A percentile compares a stretch with the other conserved stretches of the same genome.
phyloP scores from a whole-genome alignment of 176 grass and related monocot genomes.

The Poa pratensis region DNA sequence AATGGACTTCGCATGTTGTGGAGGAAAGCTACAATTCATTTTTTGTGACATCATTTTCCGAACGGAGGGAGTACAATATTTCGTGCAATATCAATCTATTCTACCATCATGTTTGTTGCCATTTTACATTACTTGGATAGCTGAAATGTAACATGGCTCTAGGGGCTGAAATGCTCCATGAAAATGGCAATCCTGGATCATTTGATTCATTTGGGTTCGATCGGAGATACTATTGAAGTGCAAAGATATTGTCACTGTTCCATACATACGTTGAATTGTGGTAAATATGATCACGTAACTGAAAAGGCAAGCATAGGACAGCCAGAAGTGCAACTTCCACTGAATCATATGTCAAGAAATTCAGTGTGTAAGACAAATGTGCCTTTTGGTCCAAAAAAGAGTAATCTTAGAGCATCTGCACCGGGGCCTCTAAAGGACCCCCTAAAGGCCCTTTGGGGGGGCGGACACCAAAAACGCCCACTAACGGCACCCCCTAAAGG shows the following conservation, averaged over 20 bases:
- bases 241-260: constrained; percentile 6
- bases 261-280: background rate
- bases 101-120: background rate
- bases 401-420: background rate
- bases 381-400: background rate
- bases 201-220: background rate
- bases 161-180: background rate
- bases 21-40: too few species aligned
- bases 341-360: background rate
- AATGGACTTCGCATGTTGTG: background rate
- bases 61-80: too few species aligned
- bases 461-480: too few species aligned
- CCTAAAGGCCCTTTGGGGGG: too few species aligned
- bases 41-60: too few species aligned
- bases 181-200: background rate
- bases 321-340: background rate
- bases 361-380: background rate
- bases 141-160: background rate
- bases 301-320: background rate
- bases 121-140: background rate
- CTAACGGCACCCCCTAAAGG: too few species aligned
- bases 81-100: background rate
- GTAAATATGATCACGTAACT: constrained; percentile 1
- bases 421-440: too few species aligned
- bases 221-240: background rate